Conservation (phyloP, 1,139 yeast genomes). For the Lodderomyces beijingensis region DNA sequence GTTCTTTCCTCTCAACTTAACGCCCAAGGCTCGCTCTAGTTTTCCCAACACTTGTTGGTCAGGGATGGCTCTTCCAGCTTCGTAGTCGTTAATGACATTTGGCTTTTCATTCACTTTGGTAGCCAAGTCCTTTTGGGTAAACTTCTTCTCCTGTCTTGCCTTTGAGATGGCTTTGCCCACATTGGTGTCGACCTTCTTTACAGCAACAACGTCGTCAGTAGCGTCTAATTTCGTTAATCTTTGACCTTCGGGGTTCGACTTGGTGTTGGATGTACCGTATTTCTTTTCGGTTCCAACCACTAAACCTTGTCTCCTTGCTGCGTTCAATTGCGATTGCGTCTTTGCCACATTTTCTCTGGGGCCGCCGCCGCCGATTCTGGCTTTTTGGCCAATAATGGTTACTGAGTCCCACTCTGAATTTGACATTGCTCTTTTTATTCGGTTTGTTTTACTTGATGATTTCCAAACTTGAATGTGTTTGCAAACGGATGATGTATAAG, state of each 20-base stretch:
- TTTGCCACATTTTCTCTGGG: conserved; percentile 86
- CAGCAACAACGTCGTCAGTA: conserved; percentile 89
- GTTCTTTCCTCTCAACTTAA: conserved; percentile 92
- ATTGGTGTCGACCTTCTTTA: conserved; percentile 74
- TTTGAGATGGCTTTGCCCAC: conserved; percentile 88
- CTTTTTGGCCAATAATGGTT: conserved; percentile 83
- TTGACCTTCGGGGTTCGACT: conserved; percentile 86
- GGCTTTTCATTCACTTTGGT: conserved; percentile 95
- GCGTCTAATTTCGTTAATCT: conserved; percentile 89
- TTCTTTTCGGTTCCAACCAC: conserved; percentile 92
- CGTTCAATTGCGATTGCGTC: conserved; percentile 74
- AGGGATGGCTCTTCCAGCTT: conserved; percentile 94
- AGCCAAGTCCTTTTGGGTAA: conserved; percentile 95
- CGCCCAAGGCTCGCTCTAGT: conserved; percentile 90
- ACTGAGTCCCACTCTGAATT: conserved; percentile 78
- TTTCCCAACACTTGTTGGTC: conserved; percentile 92
- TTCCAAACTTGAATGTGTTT: too few relatives aligned
- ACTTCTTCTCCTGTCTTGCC: conserved; percentile 83
- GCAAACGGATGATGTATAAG: too few relatives aligned
- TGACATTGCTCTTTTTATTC: conserved; percentile 24
- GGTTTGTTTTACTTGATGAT: not conserved
- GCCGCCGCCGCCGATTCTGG: conserved; percentile 84
- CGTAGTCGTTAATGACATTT: conserved; percentile 90
- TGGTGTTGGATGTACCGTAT: conserved; percentile 65
- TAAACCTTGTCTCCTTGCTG: conserved; percentile 88